phyloP scores from a whole-genome alignment of 768 basidiomycete genomes.

The Boletus eberwhitei region DNA sequence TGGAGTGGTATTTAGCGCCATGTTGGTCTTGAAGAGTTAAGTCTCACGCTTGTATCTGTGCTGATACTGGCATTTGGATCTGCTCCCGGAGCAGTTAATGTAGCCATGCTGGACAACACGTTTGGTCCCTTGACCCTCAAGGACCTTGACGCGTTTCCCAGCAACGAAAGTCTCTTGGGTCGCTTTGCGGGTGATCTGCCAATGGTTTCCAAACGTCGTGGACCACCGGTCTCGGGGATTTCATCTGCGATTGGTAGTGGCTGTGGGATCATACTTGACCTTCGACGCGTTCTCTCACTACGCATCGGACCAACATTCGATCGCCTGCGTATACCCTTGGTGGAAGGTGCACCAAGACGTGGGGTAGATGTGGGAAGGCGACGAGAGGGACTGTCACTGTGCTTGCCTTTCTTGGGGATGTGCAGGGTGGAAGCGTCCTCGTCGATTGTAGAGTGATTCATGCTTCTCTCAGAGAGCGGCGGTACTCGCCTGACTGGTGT shows the following conservation, averaged over 20 bases:
- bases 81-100: conserved; percentile 30
- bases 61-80: conserved; percentile 42
- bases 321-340: conserved; percentile 49
- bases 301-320: conserved; percentile 79
- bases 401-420: conserved; percentile 36
- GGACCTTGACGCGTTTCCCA: conserved; percentile 37
- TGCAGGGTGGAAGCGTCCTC: conserved; percentile 20
- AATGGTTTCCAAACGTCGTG: conserved; percentile 42
- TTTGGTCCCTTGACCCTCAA: conserved; percentile 32
- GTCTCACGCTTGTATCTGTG: conserved; percentile 50
- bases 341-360: conserved; percentile 30
- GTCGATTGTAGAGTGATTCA: conserved; percentile 45
- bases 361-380: conserved; percentile 49
- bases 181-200: conserved; percentile 57
- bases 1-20: conserved; percentile 47
- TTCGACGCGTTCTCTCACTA: conserved; percentile 65
- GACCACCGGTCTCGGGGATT: conserved; percentile 27
- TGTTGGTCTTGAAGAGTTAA: conserved; percentile 41
- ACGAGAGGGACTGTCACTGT: conserved; percentile 43
- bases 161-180: conserved; percentile 54
- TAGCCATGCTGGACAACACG: conserved; percentile 29
- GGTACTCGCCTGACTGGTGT: conserved; percentile 28
- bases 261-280: conserved; percentile 81
- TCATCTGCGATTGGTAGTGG: conserved; percentile 47
- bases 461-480: conserved; percentile 65